These are phyloP conservation scores for Ceratocystis colombiana DNA, from an alignment of 2,329 filamentous ascomycete species.

Conservation along the genomic window DNA sequence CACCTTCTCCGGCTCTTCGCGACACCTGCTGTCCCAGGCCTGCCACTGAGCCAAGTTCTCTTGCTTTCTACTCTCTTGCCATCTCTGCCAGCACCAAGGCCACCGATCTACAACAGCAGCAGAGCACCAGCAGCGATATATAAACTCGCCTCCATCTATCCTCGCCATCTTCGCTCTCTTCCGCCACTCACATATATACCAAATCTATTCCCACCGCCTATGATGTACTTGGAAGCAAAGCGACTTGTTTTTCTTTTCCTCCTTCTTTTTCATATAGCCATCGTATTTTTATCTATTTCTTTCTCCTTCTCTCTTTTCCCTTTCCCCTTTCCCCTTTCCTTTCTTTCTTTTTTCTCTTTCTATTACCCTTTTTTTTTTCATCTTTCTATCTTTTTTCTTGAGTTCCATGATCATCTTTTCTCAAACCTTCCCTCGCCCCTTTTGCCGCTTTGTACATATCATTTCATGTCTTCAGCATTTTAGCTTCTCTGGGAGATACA, in stretches of 20 bases:
- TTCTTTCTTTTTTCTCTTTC: constrained; percentile 8
- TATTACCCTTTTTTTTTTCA: background rate
- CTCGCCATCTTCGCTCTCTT: background rate
- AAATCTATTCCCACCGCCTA: background rate
- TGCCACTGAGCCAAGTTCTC: background rate
- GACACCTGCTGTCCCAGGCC: background rate
- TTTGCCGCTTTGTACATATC: constrained; percentile 24
- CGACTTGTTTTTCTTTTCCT: constrained; percentile 12
- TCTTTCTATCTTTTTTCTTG: constrained; percentile 9
- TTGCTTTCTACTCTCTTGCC: background rate
- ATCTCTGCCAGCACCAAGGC: background rate
- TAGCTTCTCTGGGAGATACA: constrained; percentile 1
- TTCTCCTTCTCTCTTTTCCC: constrained; percentile 1
- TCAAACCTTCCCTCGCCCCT: background rate
- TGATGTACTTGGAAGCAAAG: constrained; percentile 18
- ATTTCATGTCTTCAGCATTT: constrained; percentile 12
- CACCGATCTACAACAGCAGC: background rate
- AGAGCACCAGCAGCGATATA: background rate
- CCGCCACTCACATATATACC: background rate
- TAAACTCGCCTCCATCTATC: background rate
- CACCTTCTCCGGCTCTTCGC: background rate
- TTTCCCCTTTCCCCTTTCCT: background rate
- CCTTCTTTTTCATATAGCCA: background rate
- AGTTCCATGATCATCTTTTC: background rate
- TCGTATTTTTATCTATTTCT: constrained; percentile 9